A percentile compares a stretch with the other conserved stretches of the same genome.
Conservation (phyloP, 768 basidiomycete species). For the Tricholoma bakamatsutake region DNA sequence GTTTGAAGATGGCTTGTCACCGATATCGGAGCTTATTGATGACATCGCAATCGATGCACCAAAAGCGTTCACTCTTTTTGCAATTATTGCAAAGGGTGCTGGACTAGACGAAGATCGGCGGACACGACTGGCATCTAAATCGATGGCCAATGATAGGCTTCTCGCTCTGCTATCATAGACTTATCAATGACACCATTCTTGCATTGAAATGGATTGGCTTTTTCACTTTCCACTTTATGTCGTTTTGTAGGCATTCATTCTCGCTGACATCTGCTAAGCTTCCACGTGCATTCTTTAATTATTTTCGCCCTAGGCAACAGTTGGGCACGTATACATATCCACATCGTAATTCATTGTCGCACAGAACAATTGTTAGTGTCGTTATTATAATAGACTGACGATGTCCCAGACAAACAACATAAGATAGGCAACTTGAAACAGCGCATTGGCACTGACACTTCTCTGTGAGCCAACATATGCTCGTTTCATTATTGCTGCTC, state of each 20-base stretch:
- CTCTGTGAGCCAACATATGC: too few species aligned
- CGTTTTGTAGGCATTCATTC: neutral
- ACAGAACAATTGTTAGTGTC: neutral
- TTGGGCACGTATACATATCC: neutral
- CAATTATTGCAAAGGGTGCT: slow-evolving; percentile 66
- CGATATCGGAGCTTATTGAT: slow-evolving; percentile 72
- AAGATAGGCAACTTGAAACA: too few species aligned
- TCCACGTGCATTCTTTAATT: neutral
- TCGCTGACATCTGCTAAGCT: neutral
- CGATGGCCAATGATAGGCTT: slow-evolving; percentile 53
- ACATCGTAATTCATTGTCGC: neutral
- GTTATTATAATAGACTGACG: neutral
- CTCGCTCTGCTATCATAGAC: slow-evolving; percentile 53
- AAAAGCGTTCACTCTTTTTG: slow-evolving; percentile 73
- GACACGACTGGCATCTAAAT: slow-evolving; percentile 54
- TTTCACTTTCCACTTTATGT: slow-evolving; percentile 16
- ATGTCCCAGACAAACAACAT: too few species aligned
- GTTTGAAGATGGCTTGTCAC: slow-evolving; percentile 72
- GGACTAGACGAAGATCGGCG: slow-evolving; percentile 58
- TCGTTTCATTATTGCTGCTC: neutral
- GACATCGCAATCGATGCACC: slow-evolving; percentile 91
- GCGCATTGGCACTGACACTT: too few species aligned
- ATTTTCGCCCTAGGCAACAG: neutral
- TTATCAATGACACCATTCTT: slow-evolving; percentile 16
- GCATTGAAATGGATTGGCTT: slow-evolving; percentile 23